phyloP scores from a whole-genome alignment of 2,329 filamentous ascomycete species.

The Trichophyton rubrum region DNA sequence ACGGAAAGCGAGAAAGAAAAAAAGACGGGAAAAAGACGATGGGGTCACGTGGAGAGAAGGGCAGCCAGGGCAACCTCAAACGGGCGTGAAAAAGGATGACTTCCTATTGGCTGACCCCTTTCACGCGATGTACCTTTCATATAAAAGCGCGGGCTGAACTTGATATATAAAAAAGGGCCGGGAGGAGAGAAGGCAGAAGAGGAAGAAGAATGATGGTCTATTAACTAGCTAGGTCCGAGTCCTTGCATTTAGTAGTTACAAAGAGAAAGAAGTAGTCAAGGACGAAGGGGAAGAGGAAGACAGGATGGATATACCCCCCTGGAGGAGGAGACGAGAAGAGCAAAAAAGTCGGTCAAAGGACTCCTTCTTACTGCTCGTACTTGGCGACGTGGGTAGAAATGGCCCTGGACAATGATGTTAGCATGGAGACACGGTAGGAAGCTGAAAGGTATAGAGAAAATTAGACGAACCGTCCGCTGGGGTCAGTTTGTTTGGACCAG shows the following conservation, averaged over 20 bases:
- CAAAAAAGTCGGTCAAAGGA: background rate
- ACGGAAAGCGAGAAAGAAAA: background rate
- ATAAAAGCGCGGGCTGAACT: background rate
- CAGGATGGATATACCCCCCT: background rate
- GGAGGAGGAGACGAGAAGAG: background rate
- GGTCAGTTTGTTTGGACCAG: conserved; percentile 93
- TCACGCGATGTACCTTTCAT: background rate
- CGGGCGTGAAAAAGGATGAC: background rate
- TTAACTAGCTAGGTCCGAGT: background rate
- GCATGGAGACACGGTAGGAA: background rate
- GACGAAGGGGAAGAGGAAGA: background rate
- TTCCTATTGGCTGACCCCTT: background rate
- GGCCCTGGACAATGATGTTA: conserved; percentile 41
- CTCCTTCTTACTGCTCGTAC: conserved; percentile 40
- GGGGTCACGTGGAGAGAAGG: background rate
- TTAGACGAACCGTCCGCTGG: conserved; percentile 63
- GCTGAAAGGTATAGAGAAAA: background rate
- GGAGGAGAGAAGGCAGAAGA: background rate
- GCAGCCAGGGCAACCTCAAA: background rate
- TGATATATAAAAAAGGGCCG: background rate
- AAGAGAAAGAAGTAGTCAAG: background rate
- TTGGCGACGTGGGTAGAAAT: conserved; percentile 65
- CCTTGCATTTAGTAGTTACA: background rate
- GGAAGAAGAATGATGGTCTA: background rate
- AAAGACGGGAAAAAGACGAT: background rate